Percentiles rank a stretch among this genome's conserved stretches.
These are phyloP conservation scores for Phytophthora kernoviae DNA, from an alignment of 352 stramenopile species.

Conservation along the genomic window DNA sequence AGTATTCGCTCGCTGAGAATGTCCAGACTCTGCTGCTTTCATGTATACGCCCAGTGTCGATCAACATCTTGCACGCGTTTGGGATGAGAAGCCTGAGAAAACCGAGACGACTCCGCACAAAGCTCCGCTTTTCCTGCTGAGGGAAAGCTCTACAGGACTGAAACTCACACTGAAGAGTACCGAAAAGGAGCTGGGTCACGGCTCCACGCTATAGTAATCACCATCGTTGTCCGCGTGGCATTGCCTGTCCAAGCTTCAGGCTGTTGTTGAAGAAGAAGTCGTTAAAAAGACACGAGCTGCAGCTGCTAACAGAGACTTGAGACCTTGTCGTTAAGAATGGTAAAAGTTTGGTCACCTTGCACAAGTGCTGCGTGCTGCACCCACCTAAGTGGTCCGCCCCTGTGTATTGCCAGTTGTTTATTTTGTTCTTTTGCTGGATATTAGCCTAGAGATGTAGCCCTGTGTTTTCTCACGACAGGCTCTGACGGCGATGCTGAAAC, in stretches of 20 bases:
- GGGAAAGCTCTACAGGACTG: not conserved
- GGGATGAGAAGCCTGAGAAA: slow-evolving; percentile 28
- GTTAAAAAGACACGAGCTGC: not conserved
- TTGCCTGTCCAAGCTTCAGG: not conserved
- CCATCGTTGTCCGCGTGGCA: too few relatives aligned
- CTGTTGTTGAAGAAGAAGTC: not conserved
- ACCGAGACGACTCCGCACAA: slow-evolving; percentile 11
- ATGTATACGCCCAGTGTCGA: not conserved
- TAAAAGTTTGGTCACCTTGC: too few relatives aligned
- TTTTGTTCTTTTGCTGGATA: too few relatives aligned
- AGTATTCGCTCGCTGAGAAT: not conserved
- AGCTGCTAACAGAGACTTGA: not conserved
- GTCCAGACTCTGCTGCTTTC: not conserved
- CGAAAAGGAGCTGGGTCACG: not conserved
- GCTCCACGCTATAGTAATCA: not conserved
- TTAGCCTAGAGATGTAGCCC: too few relatives aligned
- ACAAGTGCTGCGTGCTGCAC: too few relatives aligned
- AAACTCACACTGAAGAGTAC: not conserved
- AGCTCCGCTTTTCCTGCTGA: slow-evolving; percentile 18
- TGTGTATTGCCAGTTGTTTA: too few relatives aligned
- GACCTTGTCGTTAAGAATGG: too few relatives aligned
- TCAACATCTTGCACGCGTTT: not conserved
- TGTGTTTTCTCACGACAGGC: too few relatives aligned
- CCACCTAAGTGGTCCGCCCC: too few relatives aligned
- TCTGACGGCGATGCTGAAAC: too few relatives aligned